phyloP scores from a whole-genome alignment of 371 early-diverging fungal species.

The Cokeromyces recurvatus region DNA sequence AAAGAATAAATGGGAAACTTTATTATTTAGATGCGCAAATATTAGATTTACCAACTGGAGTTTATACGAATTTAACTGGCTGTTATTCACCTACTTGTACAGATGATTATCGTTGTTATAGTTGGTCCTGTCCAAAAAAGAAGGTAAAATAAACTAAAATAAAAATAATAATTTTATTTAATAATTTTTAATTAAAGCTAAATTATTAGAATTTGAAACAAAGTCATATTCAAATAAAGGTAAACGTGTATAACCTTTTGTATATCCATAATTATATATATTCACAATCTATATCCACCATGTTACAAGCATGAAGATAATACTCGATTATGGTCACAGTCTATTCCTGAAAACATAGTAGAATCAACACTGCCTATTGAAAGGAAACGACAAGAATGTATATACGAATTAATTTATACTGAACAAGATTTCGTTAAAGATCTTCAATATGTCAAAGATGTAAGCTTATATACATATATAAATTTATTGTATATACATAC shows the following conservation, averaged over 20 bases:
- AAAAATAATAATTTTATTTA: no score
- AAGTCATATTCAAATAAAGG: slow-evolving; percentile 1
- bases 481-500: no score
- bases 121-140: slow-evolving; percentile 71
- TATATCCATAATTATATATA: no score
- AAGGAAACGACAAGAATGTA: slow-evolving; percentile 79
- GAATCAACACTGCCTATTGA: slow-evolving; percentile 70
- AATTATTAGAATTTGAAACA: slow-evolving; percentile 58
- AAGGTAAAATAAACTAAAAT: slow-evolving; percentile 8
- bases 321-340: slow-evolving; percentile 15
- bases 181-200: slow-evolving; percentile 3
- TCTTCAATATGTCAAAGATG: slow-evolving; percentile 25
- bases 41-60: slow-evolving; percentile 65
- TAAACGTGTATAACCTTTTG: not conserved
- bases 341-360: slow-evolving; percentile 65
- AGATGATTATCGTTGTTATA: slow-evolving; percentile 70
- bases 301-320: no score
- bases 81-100: slow-evolving; percentile 93
- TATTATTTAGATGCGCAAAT: no score
- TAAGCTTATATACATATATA: not conserved
- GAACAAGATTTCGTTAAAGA: slow-evolving; percentile 86
- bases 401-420: slow-evolving; percentile 85
- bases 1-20: not conserved
- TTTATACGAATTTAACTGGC: slow-evolving; percentile 76
- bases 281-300: no score